Evolutionary conservation across 2,329 filamentous ascomycete species (phyloP).

Genomic region (Sporothrix luriei): DNA sequence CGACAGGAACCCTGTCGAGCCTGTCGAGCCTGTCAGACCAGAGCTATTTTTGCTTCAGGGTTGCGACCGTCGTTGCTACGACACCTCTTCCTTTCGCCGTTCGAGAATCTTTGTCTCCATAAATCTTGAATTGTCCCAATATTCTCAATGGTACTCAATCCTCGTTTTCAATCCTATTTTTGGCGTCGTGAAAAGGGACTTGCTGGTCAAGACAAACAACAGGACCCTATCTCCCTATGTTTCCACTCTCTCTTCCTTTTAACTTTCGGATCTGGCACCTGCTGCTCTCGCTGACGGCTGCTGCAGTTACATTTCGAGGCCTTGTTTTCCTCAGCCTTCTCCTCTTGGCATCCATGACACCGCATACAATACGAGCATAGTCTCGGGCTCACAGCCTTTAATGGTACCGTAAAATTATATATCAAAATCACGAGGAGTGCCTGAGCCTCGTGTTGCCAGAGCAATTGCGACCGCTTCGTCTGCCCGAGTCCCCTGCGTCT

Average conservation of each 20-base stretch:
- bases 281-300: neutral
- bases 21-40: neutral
- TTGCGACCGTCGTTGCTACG: slow-evolving; percentile 6
- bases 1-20: slow-evolving; percentile 4
- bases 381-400: neutral
- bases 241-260: neutral
- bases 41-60: slow-evolving; percentile 18
- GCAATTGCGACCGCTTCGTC: neutral
- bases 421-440: neutral
- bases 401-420: neutral
- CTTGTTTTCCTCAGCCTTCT: slow-evolving; percentile 1
- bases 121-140: neutral
- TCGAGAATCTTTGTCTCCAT: neutral
- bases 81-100: neutral
- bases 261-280: neutral
- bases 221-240: too few species aligned
- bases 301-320: neutral
- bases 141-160: neutral
- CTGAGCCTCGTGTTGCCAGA: slow-evolving; percentile 3
- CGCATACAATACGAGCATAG: slow-evolving; percentile 3
- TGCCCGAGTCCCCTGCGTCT: neutral
- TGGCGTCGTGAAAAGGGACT: neutral
- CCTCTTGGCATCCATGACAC: neutral
- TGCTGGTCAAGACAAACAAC: too few species aligned
- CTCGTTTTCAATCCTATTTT: neutral